Base-by-base conservation (phyloP, 2,329 filamentous ascomycete genomes). In the Scedosporium aurantiacum region DNA sequence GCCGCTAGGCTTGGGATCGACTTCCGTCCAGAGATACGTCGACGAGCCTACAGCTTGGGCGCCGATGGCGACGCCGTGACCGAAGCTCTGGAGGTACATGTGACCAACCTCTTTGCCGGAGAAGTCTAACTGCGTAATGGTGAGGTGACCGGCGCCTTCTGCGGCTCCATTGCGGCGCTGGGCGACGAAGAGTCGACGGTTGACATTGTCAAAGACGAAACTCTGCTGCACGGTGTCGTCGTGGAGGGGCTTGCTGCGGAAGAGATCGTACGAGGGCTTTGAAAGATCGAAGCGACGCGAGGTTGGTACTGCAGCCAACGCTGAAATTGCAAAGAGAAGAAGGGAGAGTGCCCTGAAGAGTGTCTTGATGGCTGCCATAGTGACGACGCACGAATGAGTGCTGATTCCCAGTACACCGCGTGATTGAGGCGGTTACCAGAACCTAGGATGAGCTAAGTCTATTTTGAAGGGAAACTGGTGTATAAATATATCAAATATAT, bases 1-100 rank as follows among this genome's bases (percentile, higher is more conserved):
- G 12, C 62, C 62, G 23, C 37, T 57, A 6, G 12, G 18, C 32
- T 58, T 47, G 37, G 37, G n/a, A 55, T 61, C 57, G 45, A 58
- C 56, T 28, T 63, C 62, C 7, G 62, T 63, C 62, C 60, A 63
- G 18, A 63, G 62, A 28, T 61, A 63, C 8, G 62, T 63, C 23
- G 40, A 45, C 6, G 60, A 56, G 54, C 62, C 62, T 2, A 61
- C 60, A 2, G 41, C 23, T 50, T 61, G 45, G n/a, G 62, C 60
- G 18, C 43, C 62, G 21, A 63, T 62, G 47, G 56, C 43, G 28
- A 63, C 60, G 10, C 62, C 62, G 57, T 63, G 62, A n/a, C 62
- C 62, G 27, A 56, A 58, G 50, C 60, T 50, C 23, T 56, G 28
- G 16, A 62, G n/a, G 58, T 63, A 52, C 62, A 63, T 63, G 57